Base-by-base conservation (phyloP, 306 rosid genomes). In the Trifolium dubium region DNA sequence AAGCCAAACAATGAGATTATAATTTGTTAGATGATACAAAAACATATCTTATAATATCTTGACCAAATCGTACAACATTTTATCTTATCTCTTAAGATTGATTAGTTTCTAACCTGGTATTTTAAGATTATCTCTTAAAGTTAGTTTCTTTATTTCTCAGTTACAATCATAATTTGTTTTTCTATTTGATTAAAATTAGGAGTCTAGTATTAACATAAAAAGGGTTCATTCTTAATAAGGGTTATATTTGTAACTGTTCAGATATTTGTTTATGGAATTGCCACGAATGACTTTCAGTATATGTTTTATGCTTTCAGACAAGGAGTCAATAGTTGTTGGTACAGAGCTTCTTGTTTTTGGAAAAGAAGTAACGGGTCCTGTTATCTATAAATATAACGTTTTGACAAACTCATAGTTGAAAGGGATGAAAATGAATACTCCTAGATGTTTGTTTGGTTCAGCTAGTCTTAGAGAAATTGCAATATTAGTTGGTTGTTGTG, bases 41-140 rank as follows among this genome's bases (percentile, higher is more conserved):
- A 53, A 8, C 30, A 28, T 56, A 56, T 56, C 6, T 56, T 28
- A 10, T 56, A 28, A 56, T 5, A 56, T 28, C 37, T 56, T 11
- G 37, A 56, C 37, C 35, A 56, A 56, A 56, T 28, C 63, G 0
- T 23, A 56, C 62, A 56, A 4, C 63, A 28, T 17, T 23, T 8
- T 17, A 17, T 56, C 34, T 56, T 55, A 55, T 56, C 35, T 23
- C 34, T 10, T 28, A 28, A 34, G 37, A 28, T 56, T 29, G n/a
- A 28, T 30, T 28, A 56, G 63, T 56, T 56, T 28, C 35, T 56
- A 28, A 28, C 35, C 63, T 11, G 14, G 63, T 11, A 56, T 10
- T 28, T 56, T 56, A 29, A 23, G 63, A 28, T 56, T 56, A 56
- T 56, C 63, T 56, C 34, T 35, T 29, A 56, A 56, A 28, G 63